A percentile compares a stretch with the other conserved stretches of the same genome.
These are phyloP conservation scores for Neopestalotiopsis rosae DNA, from an alignment of 2,329 filamentous ascomycete genomes.

Conservation along the genomic window DNA sequence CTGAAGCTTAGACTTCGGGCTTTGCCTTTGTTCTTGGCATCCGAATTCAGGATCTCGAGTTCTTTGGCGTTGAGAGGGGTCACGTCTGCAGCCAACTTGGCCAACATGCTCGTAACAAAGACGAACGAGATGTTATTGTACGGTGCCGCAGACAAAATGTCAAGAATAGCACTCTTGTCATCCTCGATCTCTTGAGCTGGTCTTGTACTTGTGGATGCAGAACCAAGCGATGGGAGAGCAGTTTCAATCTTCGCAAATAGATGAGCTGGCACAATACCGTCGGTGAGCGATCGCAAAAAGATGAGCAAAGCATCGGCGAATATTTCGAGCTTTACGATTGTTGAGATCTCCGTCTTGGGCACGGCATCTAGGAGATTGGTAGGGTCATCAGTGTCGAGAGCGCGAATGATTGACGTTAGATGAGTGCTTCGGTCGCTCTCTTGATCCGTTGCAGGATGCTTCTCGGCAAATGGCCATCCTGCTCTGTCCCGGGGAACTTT, in stretches of 20 bases:
- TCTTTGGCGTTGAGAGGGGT: constrained; percentile 45
- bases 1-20: constrained; percentile 51
- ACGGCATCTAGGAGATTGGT: constrained; percentile 62
- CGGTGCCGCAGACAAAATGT: constrained; percentile 73
- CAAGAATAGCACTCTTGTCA: constrained; percentile 65
- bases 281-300: constrained; percentile 77
- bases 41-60: constrained; percentile 37
- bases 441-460: neutral
- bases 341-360: constrained; percentile 60
- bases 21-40: constrained; percentile 19
- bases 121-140: constrained; percentile 90
- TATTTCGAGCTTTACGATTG: constrained; percentile 74
- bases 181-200: constrained; percentile 40
- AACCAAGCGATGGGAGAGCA: constrained; percentile 49
- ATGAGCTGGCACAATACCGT: constrained; percentile 75
- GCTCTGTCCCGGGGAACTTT: constrained; percentile 54
- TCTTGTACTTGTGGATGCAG: constrained; percentile 19
- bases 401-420: constrained; percentile 57
- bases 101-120: constrained; percentile 80
- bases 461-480: constrained; percentile 63
- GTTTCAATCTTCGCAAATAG: constrained; percentile 75
- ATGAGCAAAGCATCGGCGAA: constrained; percentile 73
- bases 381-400: constrained; percentile 73
- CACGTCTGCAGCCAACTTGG: constrained; percentile 56
- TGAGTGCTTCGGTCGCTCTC: constrained; percentile 30